A percentile compares a stretch with the other conserved stretches of the same genome.
These are phyloP conservation scores for Spirogloea muscicola DNA, from an alignment of 139 green algal species.

Conservation along the genomic window DNA sequence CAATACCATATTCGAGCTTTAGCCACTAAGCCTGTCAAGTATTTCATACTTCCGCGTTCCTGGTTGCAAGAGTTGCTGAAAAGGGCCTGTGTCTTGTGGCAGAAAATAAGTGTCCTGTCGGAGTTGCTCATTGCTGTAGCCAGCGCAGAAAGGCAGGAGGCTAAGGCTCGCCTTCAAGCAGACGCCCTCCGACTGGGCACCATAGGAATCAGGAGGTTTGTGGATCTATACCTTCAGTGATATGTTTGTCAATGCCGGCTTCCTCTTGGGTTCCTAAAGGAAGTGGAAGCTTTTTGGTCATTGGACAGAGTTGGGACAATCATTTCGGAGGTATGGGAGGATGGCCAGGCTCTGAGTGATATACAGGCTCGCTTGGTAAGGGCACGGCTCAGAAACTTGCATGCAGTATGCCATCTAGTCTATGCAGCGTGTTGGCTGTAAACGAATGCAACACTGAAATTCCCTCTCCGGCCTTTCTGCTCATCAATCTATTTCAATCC, in stretches of 20 bases:
- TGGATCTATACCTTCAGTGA: neutral
- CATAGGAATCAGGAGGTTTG: slow-evolving; percentile 5
- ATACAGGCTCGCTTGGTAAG: slow-evolving; percentile 29
- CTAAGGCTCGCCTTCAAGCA: neutral
- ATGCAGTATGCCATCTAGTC: neutral
- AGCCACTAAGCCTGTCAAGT: neutral
- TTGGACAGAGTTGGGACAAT: slow-evolving; percentile 19
- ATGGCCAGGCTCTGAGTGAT: slow-evolving; percentile 30
- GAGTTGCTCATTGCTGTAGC: slow-evolving; percentile 15
- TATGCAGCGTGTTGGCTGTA: neutral
- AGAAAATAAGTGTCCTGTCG: neutral
- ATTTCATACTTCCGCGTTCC: neutral
- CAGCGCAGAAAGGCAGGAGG: neutral
- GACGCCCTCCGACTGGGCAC: slow-evolving; percentile 1
- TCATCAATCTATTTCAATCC: no score
- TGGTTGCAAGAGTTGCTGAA: neutral
- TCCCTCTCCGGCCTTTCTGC: neutral
- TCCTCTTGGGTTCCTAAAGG: slow-evolving; percentile 1
- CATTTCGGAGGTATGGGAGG: slow-evolving; percentile 43
- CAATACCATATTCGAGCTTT: no score
- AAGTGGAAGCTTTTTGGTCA: neutral
- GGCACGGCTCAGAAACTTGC: neutral
- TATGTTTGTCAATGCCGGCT: neutral
- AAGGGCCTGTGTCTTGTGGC: neutral
- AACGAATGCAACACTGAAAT: neutral